Evolutionary conservation across 176 grass and related monocot genomes (phyloP), one percentile per base, ranked within the genome.

Genomic region (Olyra latifolia): DNA sequence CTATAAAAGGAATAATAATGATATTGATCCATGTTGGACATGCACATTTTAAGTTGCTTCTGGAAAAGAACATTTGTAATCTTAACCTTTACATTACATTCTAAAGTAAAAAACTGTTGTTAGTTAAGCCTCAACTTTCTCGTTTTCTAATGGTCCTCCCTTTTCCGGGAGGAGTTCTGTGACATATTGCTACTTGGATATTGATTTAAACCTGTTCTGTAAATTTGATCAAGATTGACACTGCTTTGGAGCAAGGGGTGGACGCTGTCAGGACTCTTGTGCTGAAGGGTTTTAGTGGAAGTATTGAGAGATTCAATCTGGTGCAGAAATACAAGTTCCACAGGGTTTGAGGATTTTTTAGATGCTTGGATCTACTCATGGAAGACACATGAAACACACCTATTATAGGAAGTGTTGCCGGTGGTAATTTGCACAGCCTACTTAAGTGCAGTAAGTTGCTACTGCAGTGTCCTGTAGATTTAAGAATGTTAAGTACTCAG

Each of bases 311-410:
- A 79, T 99, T 99, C 75, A 99, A 99, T 80, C 82, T 99, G 28
- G 84, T 93, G 43, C 93, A 99, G 87, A 95, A 95, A 83, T 99
- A 99, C 96, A 99, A 99, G 90, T 91, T 95, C 77, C 88, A 99
- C 86, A 95, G 64, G 74, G 93, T 93, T 80, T 95, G 80, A 89
- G 41, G 47, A 87, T 76, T 53, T 5, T 38, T 62, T 45, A 72
- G 60, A 54, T 62, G 54, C 39, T 59, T 82, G 57, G 72, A 76
- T 59, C 68, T 78, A 64, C 58, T 82, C 54, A 30, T 75, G 25
- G 45, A 85, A 82, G 72, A 66, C 66, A 52, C 69, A 29, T 70
- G 27, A 28, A 82, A 55, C 12, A 10, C 27, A 30, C n/a, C n/a
- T 29, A 69, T 85, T 9, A 17, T 76, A 64, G 28, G 20, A 50